phyloP scores from a whole-genome alignment of 208 protist species.

The Crithidia bombi region DNA sequence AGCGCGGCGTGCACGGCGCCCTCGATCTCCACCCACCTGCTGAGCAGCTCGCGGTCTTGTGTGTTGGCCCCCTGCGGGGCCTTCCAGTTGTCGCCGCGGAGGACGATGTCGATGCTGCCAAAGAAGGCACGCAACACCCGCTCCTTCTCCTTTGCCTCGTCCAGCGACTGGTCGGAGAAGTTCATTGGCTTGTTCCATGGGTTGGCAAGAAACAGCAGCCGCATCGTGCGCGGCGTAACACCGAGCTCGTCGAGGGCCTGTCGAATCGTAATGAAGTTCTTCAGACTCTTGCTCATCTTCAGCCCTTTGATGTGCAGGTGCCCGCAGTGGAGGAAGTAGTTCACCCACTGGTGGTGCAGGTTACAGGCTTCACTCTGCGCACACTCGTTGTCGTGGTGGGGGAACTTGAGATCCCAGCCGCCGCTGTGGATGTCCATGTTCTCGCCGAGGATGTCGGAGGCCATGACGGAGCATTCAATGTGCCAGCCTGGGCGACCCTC shows the following conservation, averaged over 20 bases:
- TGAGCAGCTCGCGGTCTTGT: conserved; percentile 60
- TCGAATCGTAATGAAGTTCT: conserved; percentile 99
- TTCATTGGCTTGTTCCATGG: conserved; percentile 92
- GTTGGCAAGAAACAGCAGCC: conserved; percentile 96
- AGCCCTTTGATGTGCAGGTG: conserved; percentile 98
- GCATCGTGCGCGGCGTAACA: conserved; percentile 85
- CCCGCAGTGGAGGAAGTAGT: conserved; percentile 98
- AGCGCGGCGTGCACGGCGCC: conserved; percentile 82
- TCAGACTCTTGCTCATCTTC: conserved; percentile 99
- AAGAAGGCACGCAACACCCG: conserved; percentile 88
- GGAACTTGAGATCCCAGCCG: conserved; percentile 99
- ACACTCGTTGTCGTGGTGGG: conserved; percentile 99
- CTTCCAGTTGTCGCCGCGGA: conserved; percentile 53
- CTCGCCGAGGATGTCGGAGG: conserved; percentile 89
- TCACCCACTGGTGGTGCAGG: conserved; percentile 95
- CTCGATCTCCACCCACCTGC: conserved; percentile 49
- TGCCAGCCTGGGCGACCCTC: conserved; percentile 99
- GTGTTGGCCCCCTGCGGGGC: conserved; percentile 52
- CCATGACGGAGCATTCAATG: conserved; percentile 99
- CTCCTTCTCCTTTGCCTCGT: conserved; percentile 82
- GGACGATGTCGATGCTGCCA: conserved; percentile 65
- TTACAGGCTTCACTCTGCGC: conserved; percentile 95
- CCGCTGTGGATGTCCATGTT: conserved; percentile 98
- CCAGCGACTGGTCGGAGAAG: conserved; percentile 93
- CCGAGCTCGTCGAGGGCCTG: conserved; percentile 77